Base-by-base conservation (phyloP, 371 early-diverging fungal genomes). In the Mucor velutinosus region DNA sequence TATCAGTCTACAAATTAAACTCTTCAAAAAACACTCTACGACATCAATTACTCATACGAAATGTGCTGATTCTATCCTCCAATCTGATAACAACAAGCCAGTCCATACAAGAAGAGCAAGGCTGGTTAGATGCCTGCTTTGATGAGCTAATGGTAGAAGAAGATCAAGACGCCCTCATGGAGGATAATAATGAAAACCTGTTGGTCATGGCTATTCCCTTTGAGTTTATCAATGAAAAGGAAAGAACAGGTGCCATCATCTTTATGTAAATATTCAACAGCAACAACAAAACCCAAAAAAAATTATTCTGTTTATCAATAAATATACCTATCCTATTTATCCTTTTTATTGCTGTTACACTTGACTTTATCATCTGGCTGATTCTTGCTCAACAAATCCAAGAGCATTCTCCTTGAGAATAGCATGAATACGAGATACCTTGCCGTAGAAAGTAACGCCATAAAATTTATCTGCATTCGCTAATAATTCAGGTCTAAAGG, bases 401-500 rank as follows among this genome's bases (percentile, higher is more conserved):
- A 88, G 63, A 0, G 93, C 92, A 61, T 86, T 85, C 55, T 92
- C 92, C 61, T 87, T 86, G 17, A 84, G 73, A 63, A 91, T 92
- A 11, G 70, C 72, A 71, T 90, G 87, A 45, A 95, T 88, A 30
- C 85, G 74, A 19, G 93, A 92, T 4, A 95, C 94, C 74, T 94
- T 94, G 73, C 89, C 87, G 43, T 85, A 88, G 86, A 97, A 98
- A 10, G 95, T 94, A 43, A 99, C 98, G 32, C 98, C 99, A 64
- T 97, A 98, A 69, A 96, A 97, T 81, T 94, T 93, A 77, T 98
- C 94, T 3, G 97, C 95, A 69, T 93, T 84, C 10, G 84, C 89
- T 47, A 98, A 82, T 77, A 98, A 82, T 77, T 99, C 99, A 4
- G 98, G 95, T 10, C 98, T 87, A 90, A 99, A 99, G 0, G 99